Evolutionary conservation across 805 yeast species (phyloP).

Genomic region (Saccharomycopsis fermentans): DNA sequence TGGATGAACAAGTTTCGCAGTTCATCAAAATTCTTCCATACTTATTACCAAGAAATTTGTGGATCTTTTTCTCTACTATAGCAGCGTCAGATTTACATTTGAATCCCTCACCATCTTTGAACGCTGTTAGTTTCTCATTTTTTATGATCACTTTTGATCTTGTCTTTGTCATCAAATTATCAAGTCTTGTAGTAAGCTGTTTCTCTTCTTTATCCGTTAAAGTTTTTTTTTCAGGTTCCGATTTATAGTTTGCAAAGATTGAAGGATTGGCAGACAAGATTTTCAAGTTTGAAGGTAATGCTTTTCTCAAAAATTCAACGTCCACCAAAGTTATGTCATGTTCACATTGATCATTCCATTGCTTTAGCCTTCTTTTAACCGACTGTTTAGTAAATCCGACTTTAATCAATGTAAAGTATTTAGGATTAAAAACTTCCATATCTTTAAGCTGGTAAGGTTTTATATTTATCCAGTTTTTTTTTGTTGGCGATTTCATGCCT

Average conservation of each 20-base stretch:
- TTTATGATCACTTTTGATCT: background rate
- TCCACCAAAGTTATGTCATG: constrained; percentile 34
- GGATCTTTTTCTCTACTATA: constrained; percentile 34
- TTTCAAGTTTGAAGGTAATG: constrained; percentile 19
- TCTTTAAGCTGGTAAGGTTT: constrained; percentile 18
- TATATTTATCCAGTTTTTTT: constrained; percentile 30
- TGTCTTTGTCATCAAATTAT: background rate
- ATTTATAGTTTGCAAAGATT: background rate
- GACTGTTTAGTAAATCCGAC: constrained; percentile 44
- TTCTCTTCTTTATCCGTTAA: too few species aligned
- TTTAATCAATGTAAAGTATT: constrained; percentile 34
- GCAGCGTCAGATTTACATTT: constrained; percentile 25
- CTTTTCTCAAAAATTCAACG: constrained; percentile 24
- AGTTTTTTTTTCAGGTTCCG: background rate
- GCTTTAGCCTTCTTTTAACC: constrained; percentile 33
- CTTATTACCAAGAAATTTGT: constrained; percentile 26
- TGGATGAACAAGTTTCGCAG: constrained; percentile 35
- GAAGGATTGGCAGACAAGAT: constrained; percentile 12
- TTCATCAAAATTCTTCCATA: constrained; percentile 41
- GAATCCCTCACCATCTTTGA: constrained; percentile 29
- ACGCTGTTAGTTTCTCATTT: constrained; percentile 19
- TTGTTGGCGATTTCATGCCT: constrained; percentile 19
- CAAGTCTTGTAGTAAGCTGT: background rate
- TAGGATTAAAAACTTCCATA: constrained; percentile 28
- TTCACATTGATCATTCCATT: constrained; percentile 44